Evolutionary conservation across 2,329 filamentous ascomycete genomes (phyloP), one percentile per base, ranked within the genome.

Genomic region (Aspergillus intermedius): DNA sequence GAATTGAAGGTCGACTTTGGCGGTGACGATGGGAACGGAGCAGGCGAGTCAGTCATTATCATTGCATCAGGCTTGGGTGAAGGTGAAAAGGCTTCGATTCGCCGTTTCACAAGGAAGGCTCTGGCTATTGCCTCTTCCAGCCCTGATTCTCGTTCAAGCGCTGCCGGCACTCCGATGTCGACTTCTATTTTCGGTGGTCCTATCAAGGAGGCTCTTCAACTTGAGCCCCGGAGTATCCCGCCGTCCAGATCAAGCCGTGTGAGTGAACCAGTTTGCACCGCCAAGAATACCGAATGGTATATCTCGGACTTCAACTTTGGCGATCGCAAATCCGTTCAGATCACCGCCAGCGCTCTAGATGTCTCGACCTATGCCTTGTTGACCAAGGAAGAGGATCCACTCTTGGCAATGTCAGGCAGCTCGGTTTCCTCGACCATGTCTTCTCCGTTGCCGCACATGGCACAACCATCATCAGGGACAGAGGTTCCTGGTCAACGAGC

Each of bases 1-100:
- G 83, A 76, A 53, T 73, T 97, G 2, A 86, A 93, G 59, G 88
- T 95, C 2, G 93, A 98, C 63, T 97, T 96, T 69, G 86, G 86
- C 37, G 83, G 81, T 17, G 88, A 91, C 55, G 87, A 93, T 68
- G 80, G 81, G n/a, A 74, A 81, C 47, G 81, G 83, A 44, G 84
- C 83, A 22, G 90, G 90, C 17, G 91, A 96, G 67, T 78, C 77
- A 13, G 73, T 95, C 35, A 76, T 94, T 22, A 78, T 95, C 2
- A 77, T 96, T 42, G 77, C 82, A 30, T 86, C 85, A 59, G 89
- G 88, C 1, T 67, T 82, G n/a, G 80, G 81, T 23, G 80, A 86
- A 53, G 76, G 76, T 5, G 70, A 74, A 28, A 67, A 68, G 10
- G 74, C 80, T 5, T 69, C 71, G 6, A 70, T 84, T 49, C 79